Percentiles rank a stretch among this genome's conserved stretches.
Evolutionary conservation across 129 eudicot species (phyloP).

Genomic region (Glebionis coronaria): DNA sequence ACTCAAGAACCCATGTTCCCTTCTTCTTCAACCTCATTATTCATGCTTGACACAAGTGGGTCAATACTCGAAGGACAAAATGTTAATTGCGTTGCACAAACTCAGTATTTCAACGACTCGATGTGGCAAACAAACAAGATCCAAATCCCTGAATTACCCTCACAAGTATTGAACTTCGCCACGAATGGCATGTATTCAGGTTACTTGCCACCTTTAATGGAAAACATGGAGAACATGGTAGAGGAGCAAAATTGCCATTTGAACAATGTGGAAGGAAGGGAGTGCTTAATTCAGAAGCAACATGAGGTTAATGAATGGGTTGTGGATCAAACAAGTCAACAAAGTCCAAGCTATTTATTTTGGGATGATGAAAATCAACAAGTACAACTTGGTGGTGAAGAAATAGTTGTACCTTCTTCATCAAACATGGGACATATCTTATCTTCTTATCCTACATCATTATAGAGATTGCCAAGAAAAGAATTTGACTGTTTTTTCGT

Average conservation of each 20-base stretch:
- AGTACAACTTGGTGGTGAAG: constrained; percentile 44
- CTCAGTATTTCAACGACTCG: constrained; percentile 35
- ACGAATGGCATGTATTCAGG: constrained; percentile 37
- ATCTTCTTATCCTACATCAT: constrained; percentile 58
- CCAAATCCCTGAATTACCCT: constrained; percentile 25
- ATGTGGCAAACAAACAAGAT: constrained; percentile 47
- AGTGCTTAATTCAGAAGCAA: constrained; percentile 49
- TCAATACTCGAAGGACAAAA: constrained; percentile 30
- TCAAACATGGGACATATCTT: constrained; percentile 51
- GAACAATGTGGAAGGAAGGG: constrained; percentile 43
- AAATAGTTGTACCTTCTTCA: constrained; percentile 33
- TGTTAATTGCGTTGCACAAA: constrained; percentile 22
- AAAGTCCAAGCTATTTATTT: constrained; percentile 54
- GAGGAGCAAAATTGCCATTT: constrained; percentile 37
- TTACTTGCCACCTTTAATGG: constrained; percentile 54
- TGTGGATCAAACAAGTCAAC: constrained; percentile 42
- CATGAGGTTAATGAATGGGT: constrained; percentile 64
- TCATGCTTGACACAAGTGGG: constrained; percentile 66
- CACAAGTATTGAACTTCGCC: constrained; percentile 21
- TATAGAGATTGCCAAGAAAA: constrained; percentile 31
- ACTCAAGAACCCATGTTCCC: constrained; percentile 32
- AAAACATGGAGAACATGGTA: constrained; percentile 44
- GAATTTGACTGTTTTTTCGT: constrained; percentile 17
- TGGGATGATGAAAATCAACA: constrained; percentile 68
- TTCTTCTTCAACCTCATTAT: constrained; percentile 43